phyloP scores from a whole-genome alignment of 345 rosid genomes.

The Chamaenerion angustifolium region DNA sequence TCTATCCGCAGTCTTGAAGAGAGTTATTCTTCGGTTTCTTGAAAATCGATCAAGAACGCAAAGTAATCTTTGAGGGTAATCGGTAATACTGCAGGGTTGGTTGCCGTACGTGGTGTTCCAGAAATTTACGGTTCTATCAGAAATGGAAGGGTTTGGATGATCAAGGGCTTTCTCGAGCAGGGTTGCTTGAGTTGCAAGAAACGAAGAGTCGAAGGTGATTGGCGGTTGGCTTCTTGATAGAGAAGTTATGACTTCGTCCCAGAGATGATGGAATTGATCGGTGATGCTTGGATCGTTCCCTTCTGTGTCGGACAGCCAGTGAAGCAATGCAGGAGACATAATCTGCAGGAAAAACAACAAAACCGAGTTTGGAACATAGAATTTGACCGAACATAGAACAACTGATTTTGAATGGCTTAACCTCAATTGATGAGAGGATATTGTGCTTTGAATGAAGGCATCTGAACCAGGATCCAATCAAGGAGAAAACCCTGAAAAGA shows the following conservation, averaged over 20 bases:
- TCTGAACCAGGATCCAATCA: constrained; percentile 18
- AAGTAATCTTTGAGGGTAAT: constrained; percentile 33
- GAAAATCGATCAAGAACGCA: constrained; percentile 34
- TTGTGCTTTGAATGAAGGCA: constrained; percentile 23
- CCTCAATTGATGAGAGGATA: constrained; percentile 26
- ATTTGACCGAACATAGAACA: background rate
- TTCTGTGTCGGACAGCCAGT: constrained; percentile 22
- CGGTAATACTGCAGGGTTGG: constrained; percentile 7
- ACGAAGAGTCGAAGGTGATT: constrained; percentile 22
- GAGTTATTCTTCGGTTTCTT: constrained; percentile 27
- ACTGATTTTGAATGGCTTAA: constrained; percentile 10
- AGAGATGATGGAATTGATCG: constrained; percentile 20
- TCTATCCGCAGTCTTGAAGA: constrained; percentile 12
- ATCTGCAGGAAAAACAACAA: constrained; percentile 9
- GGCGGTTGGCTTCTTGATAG: constrained; percentile 28
- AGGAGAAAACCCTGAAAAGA: constrained; percentile 28
- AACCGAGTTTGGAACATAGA: background rate
- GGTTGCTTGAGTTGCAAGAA: constrained; percentile 34
- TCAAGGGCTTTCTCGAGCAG: constrained; percentile 32
- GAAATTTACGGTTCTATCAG: constrained; percentile 22
- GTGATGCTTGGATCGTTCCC: constrained; percentile 13
- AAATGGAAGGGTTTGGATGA: constrained; percentile 24
- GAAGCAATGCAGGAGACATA: constrained; percentile 20
- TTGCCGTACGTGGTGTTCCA: constrained; percentile 39
- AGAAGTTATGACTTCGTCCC: constrained; percentile 30